phyloP scores from a whole-genome alignment of 2,329 filamentous ascomycete genomes.

The Penicillium brevicompactum region DNA sequence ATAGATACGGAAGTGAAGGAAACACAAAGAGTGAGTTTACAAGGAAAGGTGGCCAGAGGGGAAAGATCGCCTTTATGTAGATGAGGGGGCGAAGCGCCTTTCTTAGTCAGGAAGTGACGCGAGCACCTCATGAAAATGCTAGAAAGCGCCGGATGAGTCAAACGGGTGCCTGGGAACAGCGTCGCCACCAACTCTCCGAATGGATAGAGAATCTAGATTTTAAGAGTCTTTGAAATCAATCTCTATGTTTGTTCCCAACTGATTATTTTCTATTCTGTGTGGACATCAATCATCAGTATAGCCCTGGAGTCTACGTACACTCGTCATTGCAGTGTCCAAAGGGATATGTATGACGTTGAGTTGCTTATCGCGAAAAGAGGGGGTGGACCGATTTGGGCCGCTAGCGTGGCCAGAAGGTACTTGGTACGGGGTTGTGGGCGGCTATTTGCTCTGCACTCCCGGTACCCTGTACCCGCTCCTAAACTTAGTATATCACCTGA shows the following conservation, averaged over 20 bases:
- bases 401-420: conserved; percentile 8
- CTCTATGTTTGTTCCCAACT: too few relatives aligned
- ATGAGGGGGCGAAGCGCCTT: conserved; percentile 29
- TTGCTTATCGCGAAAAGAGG: conserved; percentile 30
- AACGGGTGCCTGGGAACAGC: conserved; percentile 17
- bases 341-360: conserved; percentile 23
- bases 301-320: too few relatives aligned
- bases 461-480: conserved; percentile 11
- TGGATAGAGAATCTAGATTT: background rate
- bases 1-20: conserved; percentile 26
- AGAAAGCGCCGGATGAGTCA: conserved; percentile 30
- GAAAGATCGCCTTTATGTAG: conserved; percentile 35
- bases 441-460: conserved; percentile 1
- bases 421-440: conserved; percentile 10
- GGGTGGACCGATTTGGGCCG: conserved; percentile 21
- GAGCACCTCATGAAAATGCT: conserved; percentile 11
- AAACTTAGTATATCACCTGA: conserved; percentile 7
- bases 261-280: background rate
- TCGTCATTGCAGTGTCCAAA: background rate
- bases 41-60: conserved; percentile 23
- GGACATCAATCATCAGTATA: too few relatives aligned
- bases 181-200: conserved; percentile 17
- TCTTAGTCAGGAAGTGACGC: conserved; percentile 28
- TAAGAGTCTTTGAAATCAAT: background rate
- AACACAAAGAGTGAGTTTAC: background rate